These are phyloP conservation scores for Talinum fruticosum DNA, from an alignment of 148 eudicot genomes.

Conservation along the genomic window DNA sequence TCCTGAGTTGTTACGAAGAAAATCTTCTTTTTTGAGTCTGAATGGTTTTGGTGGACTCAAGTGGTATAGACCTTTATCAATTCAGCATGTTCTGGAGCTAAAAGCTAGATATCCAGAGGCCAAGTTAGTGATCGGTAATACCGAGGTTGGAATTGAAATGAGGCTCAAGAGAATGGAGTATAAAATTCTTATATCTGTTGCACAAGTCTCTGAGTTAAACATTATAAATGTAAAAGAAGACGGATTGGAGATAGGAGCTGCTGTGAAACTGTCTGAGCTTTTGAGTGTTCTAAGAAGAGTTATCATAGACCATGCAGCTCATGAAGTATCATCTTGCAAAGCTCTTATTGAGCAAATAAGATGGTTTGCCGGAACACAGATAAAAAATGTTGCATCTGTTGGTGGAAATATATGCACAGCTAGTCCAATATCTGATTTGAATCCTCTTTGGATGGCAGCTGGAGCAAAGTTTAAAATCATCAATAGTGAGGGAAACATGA, in stretches of 20 bases:
- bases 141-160: conserved; percentile 92
- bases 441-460: conserved; percentile 97
- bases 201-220: conserved; percentile 80
- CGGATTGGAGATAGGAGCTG: conserved; percentile 93
- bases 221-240: conserved; percentile 56
- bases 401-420: conserved; percentile 98
- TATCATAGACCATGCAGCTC: conserved; percentile 45
- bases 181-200: conserved; percentile 67
- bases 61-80: conserved; percentile 76
- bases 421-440: conserved; percentile 96
- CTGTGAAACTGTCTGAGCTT: conserved; percentile 77
- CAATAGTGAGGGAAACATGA: conserved; percentile 61
- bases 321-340: conserved; percentile 73
- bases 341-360: conserved; percentile 81
- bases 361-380: conserved; percentile 99
- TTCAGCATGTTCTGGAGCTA: conserved; percentile 79
- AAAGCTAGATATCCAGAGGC: conserved; percentile 75
- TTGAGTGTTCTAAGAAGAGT: conserved; percentile 41
- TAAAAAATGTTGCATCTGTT: conserved; percentile 93
- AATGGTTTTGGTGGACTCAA: conserved; percentile 71
- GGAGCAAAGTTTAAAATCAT: conserved; percentile 76
- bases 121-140: conserved; percentile 79
- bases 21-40: conserved; percentile 48
- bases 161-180: conserved; percentile 80
- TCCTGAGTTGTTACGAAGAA: conserved; percentile 72